Conservation (phyloP, 192 early-diverging fungal species). For the Tieghemiomyces parasiticus region DNA sequence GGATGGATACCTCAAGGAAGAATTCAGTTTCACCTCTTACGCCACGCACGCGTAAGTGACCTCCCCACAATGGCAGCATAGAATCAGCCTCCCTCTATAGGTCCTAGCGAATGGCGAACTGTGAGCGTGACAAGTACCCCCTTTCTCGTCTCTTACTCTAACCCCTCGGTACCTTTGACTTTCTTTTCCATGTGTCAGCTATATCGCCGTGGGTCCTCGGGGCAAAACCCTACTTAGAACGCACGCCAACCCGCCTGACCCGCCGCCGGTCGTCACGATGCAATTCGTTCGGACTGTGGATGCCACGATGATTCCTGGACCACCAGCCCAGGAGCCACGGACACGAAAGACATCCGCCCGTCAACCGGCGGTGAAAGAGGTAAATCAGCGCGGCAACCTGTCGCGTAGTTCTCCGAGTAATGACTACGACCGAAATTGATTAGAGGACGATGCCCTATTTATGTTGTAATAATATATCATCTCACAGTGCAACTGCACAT, state of each 20-base stretch:
- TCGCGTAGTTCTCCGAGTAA: too few relatives aligned
- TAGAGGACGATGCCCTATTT: too few relatives aligned
- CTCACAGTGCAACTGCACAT: too few relatives aligned
- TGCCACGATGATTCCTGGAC: too few relatives aligned
- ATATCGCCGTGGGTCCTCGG: not conserved
- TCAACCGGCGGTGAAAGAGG: not conserved
- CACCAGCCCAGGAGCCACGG: not conserved
- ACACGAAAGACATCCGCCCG: not conserved
- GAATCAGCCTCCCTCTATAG: conserved; percentile 13
- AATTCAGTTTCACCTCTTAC: conserved; percentile 46
- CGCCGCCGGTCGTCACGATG: not conserved
- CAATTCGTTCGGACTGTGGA: not conserved
- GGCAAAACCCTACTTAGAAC: not conserved
- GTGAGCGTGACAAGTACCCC: not conserved
- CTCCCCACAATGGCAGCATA: too few relatives aligned
- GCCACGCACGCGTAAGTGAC: conserved; percentile 38
- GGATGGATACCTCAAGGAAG: conserved; percentile 34
- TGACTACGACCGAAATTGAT: too few relatives aligned
- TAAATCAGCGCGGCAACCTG: not conserved
- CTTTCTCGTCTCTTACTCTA: not conserved
- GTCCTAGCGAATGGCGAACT: not conserved
- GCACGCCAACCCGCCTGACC: not conserved
- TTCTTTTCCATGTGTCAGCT: not conserved
- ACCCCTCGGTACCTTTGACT: not conserved
- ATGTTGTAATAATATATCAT: too few relatives aligned